Conservation (phyloP, 495 filamentous ascomycete genomes). For the Copromyces sp. region DNA sequence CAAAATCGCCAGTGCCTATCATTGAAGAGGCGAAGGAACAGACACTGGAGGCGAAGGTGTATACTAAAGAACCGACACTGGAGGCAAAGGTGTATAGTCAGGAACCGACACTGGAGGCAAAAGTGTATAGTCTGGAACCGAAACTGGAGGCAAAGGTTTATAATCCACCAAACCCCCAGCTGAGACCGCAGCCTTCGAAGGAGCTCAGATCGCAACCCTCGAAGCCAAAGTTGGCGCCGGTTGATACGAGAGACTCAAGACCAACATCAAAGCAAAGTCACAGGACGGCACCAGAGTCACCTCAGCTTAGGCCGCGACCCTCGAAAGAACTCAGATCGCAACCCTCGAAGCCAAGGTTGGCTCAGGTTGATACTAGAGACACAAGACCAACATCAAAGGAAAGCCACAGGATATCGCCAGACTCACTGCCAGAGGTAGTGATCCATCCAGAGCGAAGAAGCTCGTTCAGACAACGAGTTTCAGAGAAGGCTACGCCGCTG, state of each 20-base stretch:
- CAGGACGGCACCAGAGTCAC: background rate
- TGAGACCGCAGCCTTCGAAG: background rate
- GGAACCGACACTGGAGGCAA: conserved; percentile 1
- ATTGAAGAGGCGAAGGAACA: conserved; percentile 2
- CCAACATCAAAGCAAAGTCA: background rate
- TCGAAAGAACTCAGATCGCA: conserved; percentile 2
- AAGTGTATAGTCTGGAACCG: background rate
- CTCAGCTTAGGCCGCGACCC: background rate
- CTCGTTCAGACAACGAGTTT: conserved; percentile 40
- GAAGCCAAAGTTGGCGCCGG: conserved; percentile 17
- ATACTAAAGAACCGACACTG: background rate
- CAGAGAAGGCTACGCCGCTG: conserved; percentile 33
- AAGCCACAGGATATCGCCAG: background rate
- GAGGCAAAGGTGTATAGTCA: background rate
- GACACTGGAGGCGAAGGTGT: conserved; percentile 1
- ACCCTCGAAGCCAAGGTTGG: conserved; percentile 14
- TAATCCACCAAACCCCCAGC: background rate
- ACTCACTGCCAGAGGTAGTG: conserved; percentile 14
- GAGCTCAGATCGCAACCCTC: conserved; percentile 7
- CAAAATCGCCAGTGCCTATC: background rate
- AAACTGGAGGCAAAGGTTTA: conserved; percentile 1
- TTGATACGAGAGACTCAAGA: conserved; percentile 10
- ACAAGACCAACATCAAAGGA: background rate
- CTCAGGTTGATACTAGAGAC: conserved; percentile 16
- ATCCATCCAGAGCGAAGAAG: conserved; percentile 24